Evolutionary conservation across 345 rosid species (phyloP).

Genomic region (Eucalyptus polyanthemos): DNA sequence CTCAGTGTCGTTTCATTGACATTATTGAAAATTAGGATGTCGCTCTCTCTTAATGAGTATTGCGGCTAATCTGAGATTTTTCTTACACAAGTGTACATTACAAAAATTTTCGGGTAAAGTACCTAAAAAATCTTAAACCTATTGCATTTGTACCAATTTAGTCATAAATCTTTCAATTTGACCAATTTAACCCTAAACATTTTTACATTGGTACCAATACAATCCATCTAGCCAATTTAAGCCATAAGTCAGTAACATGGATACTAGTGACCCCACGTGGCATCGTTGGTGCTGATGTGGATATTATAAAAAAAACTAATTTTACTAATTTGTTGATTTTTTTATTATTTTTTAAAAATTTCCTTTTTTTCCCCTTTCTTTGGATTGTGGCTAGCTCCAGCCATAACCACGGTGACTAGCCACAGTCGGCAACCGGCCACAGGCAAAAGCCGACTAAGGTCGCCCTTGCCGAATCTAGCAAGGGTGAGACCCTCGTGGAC

Average conservation of each 20-base stretch:
- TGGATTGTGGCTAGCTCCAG: rapidly evolving
- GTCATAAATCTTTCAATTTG: too few relatives aligned
- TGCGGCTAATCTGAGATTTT: too few relatives aligned
- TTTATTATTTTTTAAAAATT: too few relatives aligned
- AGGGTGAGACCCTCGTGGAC: too few relatives aligned
- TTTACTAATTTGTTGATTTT: too few relatives aligned
- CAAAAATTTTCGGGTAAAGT: rapidly evolving
- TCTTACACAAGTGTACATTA: too few relatives aligned
- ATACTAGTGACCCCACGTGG: rapidly evolving
- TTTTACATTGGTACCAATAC: rapidly evolving
- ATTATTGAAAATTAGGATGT: too few relatives aligned
- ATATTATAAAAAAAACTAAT: too few relatives aligned
- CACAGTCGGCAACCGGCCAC: rapidly evolving
- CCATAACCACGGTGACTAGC: rapidly evolving
- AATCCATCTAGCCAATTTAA: rapidly evolving
- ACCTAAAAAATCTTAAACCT: rapidly evolving
- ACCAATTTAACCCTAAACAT: rapidly evolving
- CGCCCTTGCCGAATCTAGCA: too few relatives aligned
- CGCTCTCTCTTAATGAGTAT: too few relatives aligned
- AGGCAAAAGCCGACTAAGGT: rapidly evolving
- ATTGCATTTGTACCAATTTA: rapidly evolving
- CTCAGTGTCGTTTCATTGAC: too few relatives aligned
- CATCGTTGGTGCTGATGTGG: rapidly evolving
- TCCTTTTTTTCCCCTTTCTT: too few relatives aligned
- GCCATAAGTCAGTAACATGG: rapidly evolving